phyloP scores from a whole-genome alignment of 306 rosid genomes.

The Glycyrrhiza uralensis region DNA sequence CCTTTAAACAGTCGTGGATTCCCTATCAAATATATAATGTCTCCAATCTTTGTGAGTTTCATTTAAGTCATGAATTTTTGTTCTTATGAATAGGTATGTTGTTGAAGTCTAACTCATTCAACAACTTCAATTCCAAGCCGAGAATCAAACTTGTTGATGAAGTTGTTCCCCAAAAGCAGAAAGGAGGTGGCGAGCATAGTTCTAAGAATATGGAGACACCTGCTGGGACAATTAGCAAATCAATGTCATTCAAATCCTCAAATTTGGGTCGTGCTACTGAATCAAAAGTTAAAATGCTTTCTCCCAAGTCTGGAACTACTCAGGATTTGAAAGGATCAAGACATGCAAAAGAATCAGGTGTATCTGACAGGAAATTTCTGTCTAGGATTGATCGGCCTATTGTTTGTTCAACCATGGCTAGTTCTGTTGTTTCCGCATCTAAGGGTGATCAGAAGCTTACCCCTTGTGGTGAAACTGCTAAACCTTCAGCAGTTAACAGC shows the following conservation, averaged over 20 bases:
- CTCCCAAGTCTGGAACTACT: conserved; percentile 40
- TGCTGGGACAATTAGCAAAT: conserved; percentile 52
- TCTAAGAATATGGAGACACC: conserved; percentile 52
- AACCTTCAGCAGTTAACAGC: conserved; percentile 43
- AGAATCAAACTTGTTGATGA: conserved; percentile 67
- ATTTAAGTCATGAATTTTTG: conserved; percentile 2
- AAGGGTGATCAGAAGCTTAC: conserved; percentile 61
- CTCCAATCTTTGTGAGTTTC: conserved; percentile 1
- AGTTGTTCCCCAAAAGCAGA: conserved; percentile 55
- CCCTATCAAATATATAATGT: conserved; percentile 6
- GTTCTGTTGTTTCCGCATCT: conserved; percentile 46
- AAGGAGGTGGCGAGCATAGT: conserved; percentile 57
- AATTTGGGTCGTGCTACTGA: conserved; percentile 53
- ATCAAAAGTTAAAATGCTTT: conserved; percentile 70
- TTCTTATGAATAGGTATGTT: conserved; percentile 51
- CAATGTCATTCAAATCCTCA: conserved; percentile 61
- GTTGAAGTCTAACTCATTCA: conserved; percentile 75
- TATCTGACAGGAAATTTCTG: conserved; percentile 55
- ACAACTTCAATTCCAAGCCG: conserved; percentile 50
- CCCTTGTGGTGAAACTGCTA: conserved; percentile 51
- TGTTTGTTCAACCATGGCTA: conserved; percentile 43
- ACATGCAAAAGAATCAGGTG: conserved; percentile 56
- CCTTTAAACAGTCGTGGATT: not conserved
- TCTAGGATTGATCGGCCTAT: conserved; percentile 60
- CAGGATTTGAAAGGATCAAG: conserved; percentile 61